Evolutionary conservation across 2,329 filamentous ascomycete species (phyloP).

Genomic region (Paecilomyces variotii): DNA sequence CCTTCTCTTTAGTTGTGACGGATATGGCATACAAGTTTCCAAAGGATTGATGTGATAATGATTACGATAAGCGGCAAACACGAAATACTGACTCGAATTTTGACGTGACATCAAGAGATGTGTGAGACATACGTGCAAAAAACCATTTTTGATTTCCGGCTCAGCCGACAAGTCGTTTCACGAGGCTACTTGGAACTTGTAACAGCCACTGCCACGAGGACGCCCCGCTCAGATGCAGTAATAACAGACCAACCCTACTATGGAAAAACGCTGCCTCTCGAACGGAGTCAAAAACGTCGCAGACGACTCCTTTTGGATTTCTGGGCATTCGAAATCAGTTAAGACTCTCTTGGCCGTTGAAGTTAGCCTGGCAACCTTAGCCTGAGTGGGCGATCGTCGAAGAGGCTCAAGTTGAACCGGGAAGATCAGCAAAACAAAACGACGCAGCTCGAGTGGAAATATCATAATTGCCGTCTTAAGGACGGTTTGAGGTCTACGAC

Average conservation of each 20-base stretch:
- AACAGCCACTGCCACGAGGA: conserved; percentile 1
- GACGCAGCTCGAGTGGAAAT: background rate
- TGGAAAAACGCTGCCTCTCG: background rate
- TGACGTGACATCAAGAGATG: background rate
- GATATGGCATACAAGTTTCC: background rate
- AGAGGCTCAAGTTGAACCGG: background rate
- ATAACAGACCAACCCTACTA: background rate
- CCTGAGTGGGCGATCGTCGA: background rate
- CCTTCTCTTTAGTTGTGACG: background rate
- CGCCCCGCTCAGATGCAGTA: background rate
- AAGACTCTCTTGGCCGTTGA: background rate
- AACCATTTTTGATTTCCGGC: background rate
- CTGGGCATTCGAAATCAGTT: background rate
- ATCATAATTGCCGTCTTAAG: background rate
- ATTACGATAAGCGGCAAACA: background rate
- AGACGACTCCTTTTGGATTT: background rate
- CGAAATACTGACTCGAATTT: background rate
- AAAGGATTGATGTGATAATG: background rate
- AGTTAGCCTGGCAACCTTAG: background rate
- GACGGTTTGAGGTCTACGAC: background rate
- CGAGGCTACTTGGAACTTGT: background rate
- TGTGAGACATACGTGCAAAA: background rate
- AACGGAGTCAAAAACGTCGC: background rate
- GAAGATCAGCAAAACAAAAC: background rate
- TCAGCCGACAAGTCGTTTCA: background rate